Evolutionary conservation across 2,329 filamentous ascomycete species (phyloP).

Genomic region (Achaetomium macrosporum): DNA sequence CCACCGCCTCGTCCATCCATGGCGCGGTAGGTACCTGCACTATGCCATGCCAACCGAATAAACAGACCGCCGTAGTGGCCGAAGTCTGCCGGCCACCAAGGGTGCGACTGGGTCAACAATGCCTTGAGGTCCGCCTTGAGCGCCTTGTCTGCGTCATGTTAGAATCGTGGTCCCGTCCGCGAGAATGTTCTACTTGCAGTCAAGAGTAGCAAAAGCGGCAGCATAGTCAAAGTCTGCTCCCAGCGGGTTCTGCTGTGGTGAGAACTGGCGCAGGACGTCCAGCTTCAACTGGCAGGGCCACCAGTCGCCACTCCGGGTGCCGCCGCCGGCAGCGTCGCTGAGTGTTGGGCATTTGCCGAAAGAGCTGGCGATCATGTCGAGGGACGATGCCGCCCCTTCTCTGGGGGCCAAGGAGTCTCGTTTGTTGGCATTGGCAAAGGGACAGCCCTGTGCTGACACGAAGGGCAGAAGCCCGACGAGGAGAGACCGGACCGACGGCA

Average conservation of each 20-base stretch:
- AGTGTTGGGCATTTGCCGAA: neutral
- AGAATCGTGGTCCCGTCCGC: neutral
- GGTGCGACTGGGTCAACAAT: constrained; percentile 74
- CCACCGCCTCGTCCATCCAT: constrained; percentile 69
- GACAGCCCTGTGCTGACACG: neutral
- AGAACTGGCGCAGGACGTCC: constrained; percentile 69
- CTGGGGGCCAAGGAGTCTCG: neutral
- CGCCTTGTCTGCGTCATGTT: constrained; percentile 38
- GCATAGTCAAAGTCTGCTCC: constrained; percentile 65
- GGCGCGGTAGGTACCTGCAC: constrained; percentile 71
- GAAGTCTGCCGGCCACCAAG: constrained; percentile 78
- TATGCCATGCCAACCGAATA: constrained; percentile 77
- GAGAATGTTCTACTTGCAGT: constrained; percentile 36
- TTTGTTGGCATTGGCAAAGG: neutral
- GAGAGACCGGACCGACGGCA: neutral
- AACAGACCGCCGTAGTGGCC: constrained; percentile 77
- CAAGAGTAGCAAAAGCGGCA: constrained; percentile 64
- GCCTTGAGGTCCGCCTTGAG: constrained; percentile 66
- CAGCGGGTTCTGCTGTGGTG: constrained; percentile 56
- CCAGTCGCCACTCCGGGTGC: constrained; percentile 65
- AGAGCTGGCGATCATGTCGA: neutral
- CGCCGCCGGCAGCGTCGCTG: constrained; percentile 48
- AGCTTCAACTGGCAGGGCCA: constrained; percentile 65
- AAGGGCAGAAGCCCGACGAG: neutral
- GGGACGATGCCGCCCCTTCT: neutral